phyloP scores from a whole-genome alignment of 768 basidiomycete species.

The Russula virescens region DNA sequence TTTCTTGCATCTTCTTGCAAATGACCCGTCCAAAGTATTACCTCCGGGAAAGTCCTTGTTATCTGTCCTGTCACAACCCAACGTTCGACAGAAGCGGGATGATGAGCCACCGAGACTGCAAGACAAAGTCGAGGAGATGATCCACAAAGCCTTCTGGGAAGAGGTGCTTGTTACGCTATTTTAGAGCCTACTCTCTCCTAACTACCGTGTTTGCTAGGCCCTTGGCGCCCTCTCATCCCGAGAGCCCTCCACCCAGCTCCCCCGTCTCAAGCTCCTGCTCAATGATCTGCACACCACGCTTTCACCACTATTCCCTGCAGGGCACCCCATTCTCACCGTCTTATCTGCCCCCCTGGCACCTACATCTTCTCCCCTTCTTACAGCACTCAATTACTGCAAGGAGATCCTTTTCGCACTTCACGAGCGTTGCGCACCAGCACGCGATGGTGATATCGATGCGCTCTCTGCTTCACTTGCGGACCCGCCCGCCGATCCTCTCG shows the following conservation, averaged over 20 bases:
- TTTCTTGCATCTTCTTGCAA: conserved; percentile 63
- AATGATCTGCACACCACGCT: conserved; percentile 47
- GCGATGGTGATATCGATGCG: conserved; percentile 49
- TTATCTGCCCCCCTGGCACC: conserved; percentile 59
- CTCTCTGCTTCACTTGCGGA: conserved; percentile 37
- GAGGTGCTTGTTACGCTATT: conserved; percentile 44
- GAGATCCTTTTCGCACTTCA: conserved; percentile 49
- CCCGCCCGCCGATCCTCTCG: conserved; percentile 24
- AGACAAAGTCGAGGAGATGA: conserved; percentile 41
- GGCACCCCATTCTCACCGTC: conserved; percentile 44
- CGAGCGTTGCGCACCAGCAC: conserved; percentile 60
- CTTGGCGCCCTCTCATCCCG: conserved; percentile 49
- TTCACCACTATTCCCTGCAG: conserved; percentile 51
- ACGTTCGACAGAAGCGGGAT: conserved; percentile 16
- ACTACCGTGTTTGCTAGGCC: conserved; percentile 39
- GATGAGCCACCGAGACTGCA: conserved; percentile 35
- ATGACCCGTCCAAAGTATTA: conserved; percentile 52
- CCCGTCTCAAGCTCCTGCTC: conserved; percentile 53
- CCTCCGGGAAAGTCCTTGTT: conserved; percentile 69
- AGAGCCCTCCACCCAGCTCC: conserved; percentile 52
- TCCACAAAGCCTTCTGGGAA: conserved; percentile 69
- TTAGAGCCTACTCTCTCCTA: conserved; percentile 4
- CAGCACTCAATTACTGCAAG: conserved; percentile 47
- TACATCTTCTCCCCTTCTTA: conserved; percentile 60
- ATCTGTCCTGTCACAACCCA: conserved; percentile 46